These are phyloP conservation scores for Cucumis cinereus DNA, from an alignment of 306 rosid genomes.

Conservation along the genomic window DNA sequence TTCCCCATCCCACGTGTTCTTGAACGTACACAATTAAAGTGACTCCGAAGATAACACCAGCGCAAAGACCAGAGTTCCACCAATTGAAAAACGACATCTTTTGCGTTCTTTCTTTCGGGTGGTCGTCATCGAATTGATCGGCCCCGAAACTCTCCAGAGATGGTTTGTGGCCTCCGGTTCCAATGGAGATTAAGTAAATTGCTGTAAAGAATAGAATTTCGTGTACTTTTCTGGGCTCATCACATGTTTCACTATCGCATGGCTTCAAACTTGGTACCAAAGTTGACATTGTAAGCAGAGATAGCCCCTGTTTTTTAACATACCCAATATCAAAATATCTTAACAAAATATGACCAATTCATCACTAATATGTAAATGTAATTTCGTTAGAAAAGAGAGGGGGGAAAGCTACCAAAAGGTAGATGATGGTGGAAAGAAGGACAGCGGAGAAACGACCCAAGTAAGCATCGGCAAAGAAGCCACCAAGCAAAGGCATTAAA, in stretches of 20 bases:
- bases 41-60: slow-evolving; percentile 68
- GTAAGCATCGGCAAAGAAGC: slow-evolving; percentile 87
- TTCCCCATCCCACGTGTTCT: slow-evolving; percentile 73
- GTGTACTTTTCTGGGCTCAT: slow-evolving; percentile 50
- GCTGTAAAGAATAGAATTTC: slow-evolving; percentile 63
- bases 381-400: no score
- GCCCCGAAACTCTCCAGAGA: slow-evolving; percentile 91
- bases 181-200: slow-evolving; percentile 63
- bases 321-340: not conserved
- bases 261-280: slow-evolving; percentile 57
- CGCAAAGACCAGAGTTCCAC: slow-evolving; percentile 83
- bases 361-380: no score
- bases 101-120: slow-evolving; percentile 43
- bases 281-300: slow-evolving; percentile 62
- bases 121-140: slow-evolving; percentile 82
- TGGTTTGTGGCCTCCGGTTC: slow-evolving; percentile 90
- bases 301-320: slow-evolving; percentile 46
- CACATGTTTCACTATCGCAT: slow-evolving; percentile 32
- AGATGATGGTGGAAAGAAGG: slow-evolving; percentile 38
- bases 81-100: slow-evolving; percentile 95
- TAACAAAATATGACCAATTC: not conserved
- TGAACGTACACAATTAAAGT: slow-evolving; percentile 72
- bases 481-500: slow-evolving; percentile 70
- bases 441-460: slow-evolving; percentile 76
- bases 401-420: slow-evolving; percentile 39